Evolutionary conservation across 2,329 filamentous ascomycete species (phyloP).

Genomic region (Verticillium longisporum): DNA sequence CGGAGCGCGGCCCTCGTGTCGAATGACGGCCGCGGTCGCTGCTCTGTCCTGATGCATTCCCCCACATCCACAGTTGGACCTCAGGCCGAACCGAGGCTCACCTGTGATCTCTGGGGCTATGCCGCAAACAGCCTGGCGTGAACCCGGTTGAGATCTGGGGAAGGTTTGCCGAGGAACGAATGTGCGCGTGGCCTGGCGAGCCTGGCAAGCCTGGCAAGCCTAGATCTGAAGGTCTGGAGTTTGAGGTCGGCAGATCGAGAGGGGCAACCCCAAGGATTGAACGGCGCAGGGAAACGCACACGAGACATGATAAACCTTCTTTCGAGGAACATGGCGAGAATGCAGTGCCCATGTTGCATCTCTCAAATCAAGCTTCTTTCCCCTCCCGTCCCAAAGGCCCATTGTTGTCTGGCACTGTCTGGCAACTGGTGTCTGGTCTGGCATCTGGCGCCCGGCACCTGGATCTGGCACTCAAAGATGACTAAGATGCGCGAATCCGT

Average conservation of each 20-base stretch:
- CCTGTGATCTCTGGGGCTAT: conserved; percentile 8
- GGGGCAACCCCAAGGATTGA: too few species aligned
- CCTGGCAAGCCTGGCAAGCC: too few species aligned
- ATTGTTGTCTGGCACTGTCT: too few species aligned
- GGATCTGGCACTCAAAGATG: neutral
- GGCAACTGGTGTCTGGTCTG: too few species aligned
- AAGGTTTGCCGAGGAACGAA: conserved; percentile 12
- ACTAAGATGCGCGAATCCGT: neutral
- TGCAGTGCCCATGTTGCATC: too few species aligned
- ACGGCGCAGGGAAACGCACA: too few species aligned
- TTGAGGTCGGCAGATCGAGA: neutral
- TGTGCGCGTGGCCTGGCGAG: neutral
- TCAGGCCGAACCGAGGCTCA: conserved; percentile 12
- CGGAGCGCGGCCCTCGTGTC: conserved; percentile 4
- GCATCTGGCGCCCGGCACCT: too few species aligned
- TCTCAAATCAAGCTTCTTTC: too few species aligned
- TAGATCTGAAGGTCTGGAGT: too few species aligned
- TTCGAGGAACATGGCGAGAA: too few species aligned
- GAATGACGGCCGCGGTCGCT: conserved; percentile 3
- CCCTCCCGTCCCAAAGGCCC: too few species aligned
- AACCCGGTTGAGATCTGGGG: conserved; percentile 10
- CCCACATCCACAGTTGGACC: neutral
- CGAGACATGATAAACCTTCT: too few species aligned
- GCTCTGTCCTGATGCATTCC: neutral
- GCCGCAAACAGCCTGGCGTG: neutral